phyloP scores from a whole-genome alignment of 1,139 yeast species.

The Keqinozyma sinolaborantium region DNA sequence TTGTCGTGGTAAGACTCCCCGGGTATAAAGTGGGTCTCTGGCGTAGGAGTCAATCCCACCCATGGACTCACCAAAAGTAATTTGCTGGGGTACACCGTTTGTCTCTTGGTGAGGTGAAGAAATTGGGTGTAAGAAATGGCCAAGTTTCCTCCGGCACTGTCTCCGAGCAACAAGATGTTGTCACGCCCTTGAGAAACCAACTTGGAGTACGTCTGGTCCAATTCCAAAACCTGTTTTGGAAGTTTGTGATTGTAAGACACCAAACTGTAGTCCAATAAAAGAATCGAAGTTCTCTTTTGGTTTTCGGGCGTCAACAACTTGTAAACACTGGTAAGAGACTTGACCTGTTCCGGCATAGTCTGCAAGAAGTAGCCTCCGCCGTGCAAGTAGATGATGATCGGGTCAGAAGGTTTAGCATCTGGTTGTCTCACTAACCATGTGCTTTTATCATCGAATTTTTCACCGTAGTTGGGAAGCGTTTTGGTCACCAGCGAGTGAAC shows the following conservation, averaged over 20 bases:
- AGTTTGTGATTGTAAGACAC: slow-evolving; percentile 26
- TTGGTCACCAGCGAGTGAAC: slow-evolving; percentile 2
- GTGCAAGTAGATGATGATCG: slow-evolving; percentile 35
- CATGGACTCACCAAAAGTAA: slow-evolving; percentile 39
- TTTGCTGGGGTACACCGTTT: slow-evolving; percentile 25
- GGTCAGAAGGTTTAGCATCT: slow-evolving; percentile 22
- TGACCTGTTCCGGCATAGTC: slow-evolving; percentile 31
- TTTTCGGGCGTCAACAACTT: slow-evolving; percentile 24
- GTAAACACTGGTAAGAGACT: slow-evolving; percentile 26
- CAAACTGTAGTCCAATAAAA: slow-evolving; percentile 38
- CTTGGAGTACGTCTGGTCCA: slow-evolving; percentile 25
- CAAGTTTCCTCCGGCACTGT: slow-evolving; percentile 43
- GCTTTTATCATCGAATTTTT: slow-evolving; percentile 27
- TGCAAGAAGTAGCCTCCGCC: slow-evolving; percentile 45
- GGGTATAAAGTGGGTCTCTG: slow-evolving; percentile 11
- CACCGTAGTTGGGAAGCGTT: slow-evolving; percentile 28
- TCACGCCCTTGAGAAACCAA: slow-evolving; percentile 26
- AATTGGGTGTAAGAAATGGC: slow-evolving; percentile 26
- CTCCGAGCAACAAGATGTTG: slow-evolving; percentile 35
- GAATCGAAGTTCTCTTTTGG: slow-evolving; percentile 23
- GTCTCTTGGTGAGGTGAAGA: slow-evolving; percentile 14
- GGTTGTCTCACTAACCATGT: slow-evolving; percentile 35
- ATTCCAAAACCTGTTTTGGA: slow-evolving; percentile 35
- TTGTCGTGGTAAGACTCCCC: slow-evolving; percentile 37
- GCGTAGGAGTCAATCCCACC: slow-evolving; percentile 17